Conservation (phyloP, 2,329 filamentous ascomycete genomes). For the Elsinoe australis region DNA sequence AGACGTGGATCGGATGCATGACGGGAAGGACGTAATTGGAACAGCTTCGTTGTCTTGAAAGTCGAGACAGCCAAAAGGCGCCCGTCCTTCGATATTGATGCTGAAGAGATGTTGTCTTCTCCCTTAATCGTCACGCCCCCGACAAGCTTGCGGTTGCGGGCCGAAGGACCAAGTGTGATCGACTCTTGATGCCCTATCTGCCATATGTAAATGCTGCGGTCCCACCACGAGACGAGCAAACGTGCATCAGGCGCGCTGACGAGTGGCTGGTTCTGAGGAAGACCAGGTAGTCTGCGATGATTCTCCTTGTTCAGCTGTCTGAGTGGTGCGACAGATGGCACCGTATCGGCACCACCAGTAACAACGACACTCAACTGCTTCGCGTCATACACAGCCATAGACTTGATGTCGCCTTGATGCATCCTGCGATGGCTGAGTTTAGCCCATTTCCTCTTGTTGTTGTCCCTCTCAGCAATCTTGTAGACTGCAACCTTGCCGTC, state of each 20-base stretch:
- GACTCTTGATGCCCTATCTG: constrained; percentile 42
- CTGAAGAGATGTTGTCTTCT: constrained; percentile 75
- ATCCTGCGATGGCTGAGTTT: constrained; percentile 80
- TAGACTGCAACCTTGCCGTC: constrained; percentile 82
- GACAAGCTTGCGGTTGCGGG: constrained; percentile 39
- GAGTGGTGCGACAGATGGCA: constrained; percentile 73
- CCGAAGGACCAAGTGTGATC: constrained; percentile 11
- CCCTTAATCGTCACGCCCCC: constrained; percentile 40
- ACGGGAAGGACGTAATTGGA: constrained; percentile 51
- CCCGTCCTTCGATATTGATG: constrained; percentile 62
- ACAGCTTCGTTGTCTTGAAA: constrained; percentile 65
- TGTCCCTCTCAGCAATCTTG: constrained; percentile 50
- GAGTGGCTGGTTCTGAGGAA: constrained; percentile 71
- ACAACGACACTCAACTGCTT: constrained; percentile 76
- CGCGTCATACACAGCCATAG: constrained; percentile 83
- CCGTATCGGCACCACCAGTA: constrained; percentile 84
- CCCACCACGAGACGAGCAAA: constrained; percentile 86
- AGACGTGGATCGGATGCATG: constrained; percentile 38
- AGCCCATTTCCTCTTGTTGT: constrained; percentile 59
- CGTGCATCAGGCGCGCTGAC: constrained; percentile 65
- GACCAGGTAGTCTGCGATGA: constrained; percentile 70
- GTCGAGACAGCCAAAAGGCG: constrained; percentile 71
- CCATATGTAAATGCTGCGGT: constrained; percentile 80
- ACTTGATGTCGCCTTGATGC: constrained; percentile 91
- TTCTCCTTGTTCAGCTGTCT: constrained; percentile 70